Conservation (phyloP, 176 grass and related monocot genomes). For the Coix lacrymajobi region DNA sequence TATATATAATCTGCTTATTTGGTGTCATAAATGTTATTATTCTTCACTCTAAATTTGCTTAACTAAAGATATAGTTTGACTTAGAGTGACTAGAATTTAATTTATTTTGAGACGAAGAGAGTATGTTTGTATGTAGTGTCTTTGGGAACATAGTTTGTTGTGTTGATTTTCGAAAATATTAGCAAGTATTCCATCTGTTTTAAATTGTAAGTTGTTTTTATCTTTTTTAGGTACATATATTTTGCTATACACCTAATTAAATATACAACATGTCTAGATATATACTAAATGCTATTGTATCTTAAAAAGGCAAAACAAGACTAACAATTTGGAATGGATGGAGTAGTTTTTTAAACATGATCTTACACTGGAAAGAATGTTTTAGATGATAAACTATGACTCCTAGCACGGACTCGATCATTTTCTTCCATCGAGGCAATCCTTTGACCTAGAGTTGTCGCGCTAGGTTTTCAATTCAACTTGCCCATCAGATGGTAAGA, state of each 20-base stretch:
- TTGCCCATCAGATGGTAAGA: not conserved
- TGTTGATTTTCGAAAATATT: too few relatives aligned
- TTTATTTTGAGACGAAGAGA: not conserved
- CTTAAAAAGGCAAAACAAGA: too few relatives aligned
- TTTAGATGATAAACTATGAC: not conserved
- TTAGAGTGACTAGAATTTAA: not conserved
- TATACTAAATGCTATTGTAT: too few relatives aligned
- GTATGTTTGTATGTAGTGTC: not conserved
- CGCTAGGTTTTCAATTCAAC: slow-evolving; percentile 9
- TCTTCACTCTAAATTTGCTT: not conserved
- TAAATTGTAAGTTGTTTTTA: too few relatives aligned
- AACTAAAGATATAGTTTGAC: not conserved
- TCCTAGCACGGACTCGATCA: not conserved
- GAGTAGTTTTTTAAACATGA: too few relatives aligned
- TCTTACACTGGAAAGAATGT: not conserved
- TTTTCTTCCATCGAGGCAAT: not conserved
- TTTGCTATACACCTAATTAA: too few relatives aligned
- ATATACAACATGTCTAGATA: too few relatives aligned
- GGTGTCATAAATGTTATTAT: not conserved
- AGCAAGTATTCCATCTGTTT: too few relatives aligned
- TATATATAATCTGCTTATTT: too few relatives aligned
- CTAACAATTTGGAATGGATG: too few relatives aligned
- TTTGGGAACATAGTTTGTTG: not conserved
- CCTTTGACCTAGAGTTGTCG: not conserved
- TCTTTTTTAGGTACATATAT: too few relatives aligned